Percentiles rank a stretch among this genome's conserved stretches.
Conservation (phyloP, 495 filamentous ascomycete genomes). For the Aspergillus ellipticus region DNA sequence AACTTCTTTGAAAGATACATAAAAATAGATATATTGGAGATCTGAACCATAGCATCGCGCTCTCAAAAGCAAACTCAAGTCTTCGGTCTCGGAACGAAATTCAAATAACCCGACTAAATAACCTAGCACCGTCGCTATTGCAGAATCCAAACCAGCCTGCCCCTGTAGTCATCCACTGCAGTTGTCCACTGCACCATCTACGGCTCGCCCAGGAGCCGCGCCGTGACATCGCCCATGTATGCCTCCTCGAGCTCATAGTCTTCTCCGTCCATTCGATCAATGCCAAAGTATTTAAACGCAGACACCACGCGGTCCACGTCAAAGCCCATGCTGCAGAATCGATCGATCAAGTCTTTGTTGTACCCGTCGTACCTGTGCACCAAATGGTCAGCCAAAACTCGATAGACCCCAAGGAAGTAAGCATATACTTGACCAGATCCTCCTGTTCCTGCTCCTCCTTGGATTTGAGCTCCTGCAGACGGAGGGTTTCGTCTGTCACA, state of each 20-base stretch:
- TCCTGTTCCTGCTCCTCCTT: constrained; percentile 39
- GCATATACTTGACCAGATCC: constrained; percentile 41
- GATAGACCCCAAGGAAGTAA: neutral
- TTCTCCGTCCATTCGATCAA: constrained; percentile 69
- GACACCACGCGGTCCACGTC: constrained; percentile 82
- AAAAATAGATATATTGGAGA: constrained; percentile 4
- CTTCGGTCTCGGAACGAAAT: constrained; percentile 3
- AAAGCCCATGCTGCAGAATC: constrained; percentile 94
- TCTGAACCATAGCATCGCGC: constrained; percentile 1
- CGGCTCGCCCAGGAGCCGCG: constrained; percentile 75
- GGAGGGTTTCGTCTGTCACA: constrained; percentile 44
- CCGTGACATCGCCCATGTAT: constrained; percentile 86
- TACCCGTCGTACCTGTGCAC: constrained; percentile 77
- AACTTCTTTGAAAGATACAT: neutral
- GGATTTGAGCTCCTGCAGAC: constrained; percentile 45
- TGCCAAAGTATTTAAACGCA: constrained; percentile 77
- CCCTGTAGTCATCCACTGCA: constrained; percentile 9
- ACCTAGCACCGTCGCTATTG: constrained; percentile 20
- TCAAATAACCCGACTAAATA: constrained; percentile 11
- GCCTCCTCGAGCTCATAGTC: constrained; percentile 82
- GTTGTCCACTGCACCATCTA: constrained; percentile 17
- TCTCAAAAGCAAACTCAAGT: constrained; percentile 3
- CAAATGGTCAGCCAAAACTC: constrained; percentile 11
- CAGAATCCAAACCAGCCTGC: constrained; percentile 1
- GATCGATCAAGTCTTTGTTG: constrained; percentile 77